Evolutionary conservation across 768 basidiomycete species (phyloP).

Genomic region (Leccinum truebloodii): DNA sequence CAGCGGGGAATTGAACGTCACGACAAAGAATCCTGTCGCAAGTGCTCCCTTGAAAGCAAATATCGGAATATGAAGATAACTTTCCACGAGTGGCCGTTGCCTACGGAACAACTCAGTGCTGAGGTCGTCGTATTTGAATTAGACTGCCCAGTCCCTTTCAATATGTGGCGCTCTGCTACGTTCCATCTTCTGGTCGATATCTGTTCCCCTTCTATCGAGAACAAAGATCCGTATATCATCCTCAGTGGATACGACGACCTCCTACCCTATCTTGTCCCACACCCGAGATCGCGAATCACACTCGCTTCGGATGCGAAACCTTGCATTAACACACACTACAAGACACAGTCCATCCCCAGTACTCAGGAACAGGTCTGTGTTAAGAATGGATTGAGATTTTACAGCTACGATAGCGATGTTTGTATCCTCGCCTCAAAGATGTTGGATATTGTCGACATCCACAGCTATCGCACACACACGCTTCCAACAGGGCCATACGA

Average conservation of each 20-base stretch:
- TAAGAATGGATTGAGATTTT: constrained; percentile 36
- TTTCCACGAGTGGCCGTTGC: constrained; percentile 34
- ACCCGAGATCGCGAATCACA: constrained; percentile 21
- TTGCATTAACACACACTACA: constrained; percentile 20
- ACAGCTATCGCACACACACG: constrained; percentile 31
- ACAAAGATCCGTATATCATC: constrained; percentile 12
- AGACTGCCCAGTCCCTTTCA: constrained; percentile 39
- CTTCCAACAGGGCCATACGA: constrained; percentile 36
- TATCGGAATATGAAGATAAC: background rate
- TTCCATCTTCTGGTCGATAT: constrained; percentile 38
- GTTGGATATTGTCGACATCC: constrained; percentile 19
- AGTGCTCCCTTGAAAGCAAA: background rate
- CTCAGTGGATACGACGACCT: constrained; percentile 19
- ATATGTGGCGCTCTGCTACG: constrained; percentile 46
- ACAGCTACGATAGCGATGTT: constrained; percentile 29
- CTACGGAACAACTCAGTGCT: constrained; percentile 21
- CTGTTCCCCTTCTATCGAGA: background rate
- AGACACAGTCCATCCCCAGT: constrained; percentile 12
- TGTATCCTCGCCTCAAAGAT: constrained; percentile 16
- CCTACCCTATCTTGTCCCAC: constrained; percentile 13
- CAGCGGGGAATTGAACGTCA: background rate
- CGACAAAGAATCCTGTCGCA: background rate
- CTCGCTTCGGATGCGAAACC: constrained; percentile 29
- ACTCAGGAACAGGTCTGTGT: constrained; percentile 25
- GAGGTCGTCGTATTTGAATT: constrained; percentile 45